These are phyloP conservation scores for Trichoderma parareesei DNA, from an alignment of 495 filamentous ascomycete species.

Conservation along the genomic window DNA sequence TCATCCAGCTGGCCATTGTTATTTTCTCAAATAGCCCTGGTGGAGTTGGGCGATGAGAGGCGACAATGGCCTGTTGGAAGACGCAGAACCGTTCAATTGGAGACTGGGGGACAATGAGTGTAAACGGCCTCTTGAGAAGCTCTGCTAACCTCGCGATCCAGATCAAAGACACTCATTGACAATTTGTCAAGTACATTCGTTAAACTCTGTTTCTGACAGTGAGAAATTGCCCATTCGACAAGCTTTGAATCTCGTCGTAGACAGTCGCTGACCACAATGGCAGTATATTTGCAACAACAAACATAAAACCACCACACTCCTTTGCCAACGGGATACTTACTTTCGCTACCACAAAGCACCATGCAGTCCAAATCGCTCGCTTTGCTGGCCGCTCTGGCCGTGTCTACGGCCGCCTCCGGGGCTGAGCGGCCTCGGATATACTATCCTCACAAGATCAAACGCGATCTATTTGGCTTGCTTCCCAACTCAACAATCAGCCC, in stretches of 20 bases:
- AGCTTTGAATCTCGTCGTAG: no score
- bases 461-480: slow-evolving; percentile 37
- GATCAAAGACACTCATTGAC: slow-evolving; percentile 10
- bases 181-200: slow-evolving; percentile 11
- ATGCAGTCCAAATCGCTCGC: slow-evolving; percentile 41
- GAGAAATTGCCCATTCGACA: background rate
- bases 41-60: background rate
- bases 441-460: slow-evolving; percentile 53
- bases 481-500: slow-evolving; percentile 17
- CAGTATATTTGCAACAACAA: background rate
- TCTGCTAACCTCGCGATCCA: background rate
- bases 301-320: slow-evolving; percentile 1
- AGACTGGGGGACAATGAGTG: background rate
- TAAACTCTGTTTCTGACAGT: slow-evolving; percentile 6
- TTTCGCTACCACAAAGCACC: background rate
- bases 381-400: slow-evolving; percentile 42
- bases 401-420: slow-evolving; percentile 39
- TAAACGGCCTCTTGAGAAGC: background rate
- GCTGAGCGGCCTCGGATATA: slow-evolving; percentile 46
- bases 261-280: background rate
- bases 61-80: background rate
- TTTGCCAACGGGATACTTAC: background rate
- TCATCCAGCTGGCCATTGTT: background rate
- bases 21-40: background rate
- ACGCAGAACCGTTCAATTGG: background rate